Conservation (phyloP, 2,329 filamentous ascomycete genomes). For the Neoarthrinium moseri region DNA sequence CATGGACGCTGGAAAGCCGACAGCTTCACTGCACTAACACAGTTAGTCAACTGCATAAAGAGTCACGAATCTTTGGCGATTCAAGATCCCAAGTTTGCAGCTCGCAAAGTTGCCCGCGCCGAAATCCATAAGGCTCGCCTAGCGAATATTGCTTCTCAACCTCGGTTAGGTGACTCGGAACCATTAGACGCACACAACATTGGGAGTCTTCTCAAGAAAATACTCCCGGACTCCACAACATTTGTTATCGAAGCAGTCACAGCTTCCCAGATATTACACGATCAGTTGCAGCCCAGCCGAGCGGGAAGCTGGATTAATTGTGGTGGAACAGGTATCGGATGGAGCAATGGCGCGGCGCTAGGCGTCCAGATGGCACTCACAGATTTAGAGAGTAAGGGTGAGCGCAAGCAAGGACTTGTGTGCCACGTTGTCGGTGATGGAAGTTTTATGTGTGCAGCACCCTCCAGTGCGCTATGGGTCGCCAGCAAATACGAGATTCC, state of each 20-base stretch:
- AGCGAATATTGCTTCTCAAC: constrained; percentile 18
- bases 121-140: constrained; percentile 19
- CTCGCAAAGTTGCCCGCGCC: constrained; percentile 12
- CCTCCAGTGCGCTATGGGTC: constrained; percentile 49
- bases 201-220: constrained; percentile 19
- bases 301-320: constrained; percentile 80
- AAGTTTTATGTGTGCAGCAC: constrained; percentile 47
- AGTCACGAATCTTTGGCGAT: constrained; percentile 10
- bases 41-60: constrained; percentile 26
- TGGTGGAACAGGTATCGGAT: constrained; percentile 76
- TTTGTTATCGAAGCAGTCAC: constrained; percentile 80
- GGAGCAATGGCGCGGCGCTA: constrained; percentile 73
- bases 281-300: constrained; percentile 66
- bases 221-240: constrained; percentile 49
- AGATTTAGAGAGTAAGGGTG: constrained; percentile 45
- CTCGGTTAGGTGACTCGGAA: constrained; percentile 17
- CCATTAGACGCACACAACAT: constrained; percentile 21
- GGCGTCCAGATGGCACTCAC: constrained; percentile 72
- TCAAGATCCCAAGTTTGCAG: constrained; percentile 28
- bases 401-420: constrained; percentile 37
- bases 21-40: constrained; percentile 38
- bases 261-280: constrained; percentile 62
- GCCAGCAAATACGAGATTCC: constrained; percentile 45
- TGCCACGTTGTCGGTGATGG: constrained; percentile 50
- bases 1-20: constrained; percentile 50